These are phyloP conservation scores for Cruciata laevipes DNA, from an alignment of 257 asterid genomes.

Conservation along the genomic window DNA sequence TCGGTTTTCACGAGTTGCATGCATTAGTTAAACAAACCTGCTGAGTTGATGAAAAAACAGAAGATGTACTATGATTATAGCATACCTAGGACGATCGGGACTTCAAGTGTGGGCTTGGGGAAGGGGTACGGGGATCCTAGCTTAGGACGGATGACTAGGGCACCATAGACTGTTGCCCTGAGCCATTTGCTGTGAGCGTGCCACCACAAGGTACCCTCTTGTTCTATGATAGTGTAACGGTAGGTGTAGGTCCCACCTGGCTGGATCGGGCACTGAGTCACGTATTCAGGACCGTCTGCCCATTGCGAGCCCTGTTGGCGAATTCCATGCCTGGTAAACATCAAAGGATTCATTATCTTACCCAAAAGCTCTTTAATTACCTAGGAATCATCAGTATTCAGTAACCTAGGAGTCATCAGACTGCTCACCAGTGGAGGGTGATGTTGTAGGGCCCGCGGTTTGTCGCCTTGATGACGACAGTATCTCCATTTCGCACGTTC, in stretches of 20 bases:
- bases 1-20: not conserved
- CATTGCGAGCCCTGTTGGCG: conserved; percentile 25
- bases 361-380: not conserved
- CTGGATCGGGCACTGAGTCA: conserved; percentile 32
- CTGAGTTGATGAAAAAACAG: not conserved
- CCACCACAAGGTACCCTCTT: conserved; percentile 35
- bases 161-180: conserved; percentile 44
- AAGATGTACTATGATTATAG: not conserved
- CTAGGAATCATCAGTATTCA: not conserved
- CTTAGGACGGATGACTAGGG: conserved; percentile 49
- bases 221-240: conserved; percentile 21
- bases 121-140: conserved; percentile 42
- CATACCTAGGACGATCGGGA: conserved; percentile 60
- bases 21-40: not conserved
- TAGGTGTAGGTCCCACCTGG: conserved; percentile 27
- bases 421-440: conserved; percentile 52
- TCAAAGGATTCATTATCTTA: not conserved
- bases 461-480: conserved; percentile 42
- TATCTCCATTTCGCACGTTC: conserved; percentile 58
- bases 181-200: conserved; percentile 34
- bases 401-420: not conserved
- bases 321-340: conserved; percentile 22
- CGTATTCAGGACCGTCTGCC: conserved; percentile 31
- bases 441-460: conserved; percentile 49
- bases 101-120: conserved; percentile 42